Conservation (phyloP, 345 rosid genomes). For the Dimocarpus longan region DNA sequence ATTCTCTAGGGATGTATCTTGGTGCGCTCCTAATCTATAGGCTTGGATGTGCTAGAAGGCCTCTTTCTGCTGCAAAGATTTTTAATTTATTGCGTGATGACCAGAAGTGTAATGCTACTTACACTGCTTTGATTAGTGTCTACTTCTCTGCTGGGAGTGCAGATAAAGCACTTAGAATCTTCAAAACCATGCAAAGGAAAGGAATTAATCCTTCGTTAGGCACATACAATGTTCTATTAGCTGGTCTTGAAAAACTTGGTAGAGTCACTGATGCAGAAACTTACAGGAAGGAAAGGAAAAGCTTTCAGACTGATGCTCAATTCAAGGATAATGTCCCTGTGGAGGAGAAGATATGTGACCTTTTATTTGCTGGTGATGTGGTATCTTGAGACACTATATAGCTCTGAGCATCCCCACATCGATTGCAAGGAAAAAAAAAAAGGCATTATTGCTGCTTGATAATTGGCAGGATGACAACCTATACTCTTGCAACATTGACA, state of each 20-base stretch:
- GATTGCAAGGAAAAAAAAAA: not conserved
- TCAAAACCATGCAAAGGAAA: constrained; percentile 54
- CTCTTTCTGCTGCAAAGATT: constrained; percentile 58
- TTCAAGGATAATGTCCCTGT: constrained; percentile 30
- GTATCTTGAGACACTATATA: constrained; percentile 16
- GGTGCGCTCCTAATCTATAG: constrained; percentile 60
- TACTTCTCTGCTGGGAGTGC: constrained; percentile 75
- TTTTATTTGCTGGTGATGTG: constrained; percentile 52
- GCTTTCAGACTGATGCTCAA: constrained; percentile 34
- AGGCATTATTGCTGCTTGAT: not conserved
- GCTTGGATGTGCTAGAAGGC: constrained; percentile 79
- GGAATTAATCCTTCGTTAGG: constrained; percentile 63
- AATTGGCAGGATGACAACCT: not conserved
- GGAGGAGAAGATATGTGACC: constrained; percentile 72
- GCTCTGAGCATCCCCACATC: constrained; percentile 1
- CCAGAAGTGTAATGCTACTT: constrained; percentile 63
- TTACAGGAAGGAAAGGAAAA: constrained; percentile 65
- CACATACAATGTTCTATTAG: constrained; percentile 63
- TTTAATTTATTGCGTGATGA: constrained; percentile 63
- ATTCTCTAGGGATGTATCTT: constrained; percentile 60
- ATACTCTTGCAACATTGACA: not conserved
- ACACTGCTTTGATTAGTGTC: constrained; percentile 67
- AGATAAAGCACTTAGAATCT: constrained; percentile 66
- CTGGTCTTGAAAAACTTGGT: constrained; percentile 68
- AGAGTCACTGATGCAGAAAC: constrained; percentile 46